phyloP scores from a whole-genome alignment of 2,329 filamentous ascomycete species.

The Amauroascus verrucosus region DNA sequence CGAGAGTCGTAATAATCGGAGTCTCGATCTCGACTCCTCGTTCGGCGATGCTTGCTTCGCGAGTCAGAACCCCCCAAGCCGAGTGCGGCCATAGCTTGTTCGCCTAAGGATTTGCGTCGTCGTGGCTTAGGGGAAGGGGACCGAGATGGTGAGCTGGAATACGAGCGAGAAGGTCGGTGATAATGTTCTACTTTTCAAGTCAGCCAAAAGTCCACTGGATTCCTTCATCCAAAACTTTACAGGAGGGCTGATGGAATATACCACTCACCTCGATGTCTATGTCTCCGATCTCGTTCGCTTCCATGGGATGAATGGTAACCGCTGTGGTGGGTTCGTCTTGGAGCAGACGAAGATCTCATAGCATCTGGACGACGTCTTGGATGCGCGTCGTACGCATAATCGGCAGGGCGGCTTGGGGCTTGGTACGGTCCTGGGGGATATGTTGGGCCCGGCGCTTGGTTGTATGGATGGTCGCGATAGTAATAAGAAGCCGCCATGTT shows the following conservation, averaged over 20 bases:
- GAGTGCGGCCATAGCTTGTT: constrained; percentile 45
- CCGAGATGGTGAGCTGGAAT: constrained; percentile 28
- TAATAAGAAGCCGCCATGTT: constrained; percentile 4
- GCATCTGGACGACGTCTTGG: not conserved
- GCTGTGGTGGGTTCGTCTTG: not conserved
- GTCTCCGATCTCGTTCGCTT: constrained; percentile 2
- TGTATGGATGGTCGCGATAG: not conserved
- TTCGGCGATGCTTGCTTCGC: constrained; percentile 22
- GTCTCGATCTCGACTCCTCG: not conserved
- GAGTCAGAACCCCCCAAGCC: constrained; percentile 50
- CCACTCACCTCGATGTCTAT: constrained; percentile 27
- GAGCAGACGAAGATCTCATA: constrained; percentile 1
- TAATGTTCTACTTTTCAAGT: constrained; percentile 17
- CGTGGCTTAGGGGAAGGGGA: constrained; percentile 33
- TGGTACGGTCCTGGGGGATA: not conserved
- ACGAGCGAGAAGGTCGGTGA: constrained; percentile 22
- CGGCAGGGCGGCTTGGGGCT: not conserved
- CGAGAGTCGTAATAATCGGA: constrained; percentile 29
- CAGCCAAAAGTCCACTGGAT: not conserved
- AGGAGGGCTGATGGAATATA: constrained; percentile 12
- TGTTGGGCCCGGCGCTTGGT: not conserved
- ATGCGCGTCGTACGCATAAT: not conserved
- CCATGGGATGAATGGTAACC: not conserved
- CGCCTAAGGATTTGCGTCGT: constrained; percentile 39
- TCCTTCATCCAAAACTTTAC: no score